Evolutionary conservation across 140 eudicot species (phyloP).

Genomic region (Senecio squalidus): DNA sequence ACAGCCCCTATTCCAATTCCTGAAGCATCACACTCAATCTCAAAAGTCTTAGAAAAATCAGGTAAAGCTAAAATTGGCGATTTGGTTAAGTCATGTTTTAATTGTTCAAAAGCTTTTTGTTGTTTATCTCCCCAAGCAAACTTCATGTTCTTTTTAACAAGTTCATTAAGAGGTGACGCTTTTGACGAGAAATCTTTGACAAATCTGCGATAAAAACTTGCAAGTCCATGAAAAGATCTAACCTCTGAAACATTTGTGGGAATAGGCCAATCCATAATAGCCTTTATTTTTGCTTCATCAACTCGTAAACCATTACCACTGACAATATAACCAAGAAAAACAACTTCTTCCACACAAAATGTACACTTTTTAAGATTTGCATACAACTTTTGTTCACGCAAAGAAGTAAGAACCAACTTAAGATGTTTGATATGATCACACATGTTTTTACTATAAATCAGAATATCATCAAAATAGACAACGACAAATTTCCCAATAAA

Average conservation of each 20-base stretch:
- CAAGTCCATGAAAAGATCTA: neutral
- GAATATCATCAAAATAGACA: too few relatives aligned
- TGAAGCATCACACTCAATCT: neutral
- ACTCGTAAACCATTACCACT: neutral
- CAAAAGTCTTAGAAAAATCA: neutral
- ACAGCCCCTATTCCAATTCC: neutral
- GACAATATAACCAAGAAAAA: neutral
- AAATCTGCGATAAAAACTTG: neutral
- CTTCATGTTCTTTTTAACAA: neutral
- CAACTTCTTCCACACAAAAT: neutral
- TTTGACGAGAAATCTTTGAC: neutral
- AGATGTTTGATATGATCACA: too few relatives aligned
- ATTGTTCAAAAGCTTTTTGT: neutral
- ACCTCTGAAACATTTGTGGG: neutral
- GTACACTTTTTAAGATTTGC: constrained; percentile 1
- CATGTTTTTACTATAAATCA: too few relatives aligned
- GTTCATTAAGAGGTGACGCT: neutral
- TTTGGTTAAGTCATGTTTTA: neutral
- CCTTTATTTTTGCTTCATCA: neutral
- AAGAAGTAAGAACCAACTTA: too few relatives aligned
- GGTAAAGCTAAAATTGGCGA: neutral
- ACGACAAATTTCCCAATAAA: too few relatives aligned
- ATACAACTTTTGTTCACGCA: too few relatives aligned
- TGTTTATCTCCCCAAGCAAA: neutral
- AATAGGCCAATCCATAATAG: constrained; percentile 6